A percentile compares a stretch with the other conserved stretches of the same genome.
phyloP scores from a whole-genome alignment of 345 rosid species.

The Aethionema arabicum region DNA sequence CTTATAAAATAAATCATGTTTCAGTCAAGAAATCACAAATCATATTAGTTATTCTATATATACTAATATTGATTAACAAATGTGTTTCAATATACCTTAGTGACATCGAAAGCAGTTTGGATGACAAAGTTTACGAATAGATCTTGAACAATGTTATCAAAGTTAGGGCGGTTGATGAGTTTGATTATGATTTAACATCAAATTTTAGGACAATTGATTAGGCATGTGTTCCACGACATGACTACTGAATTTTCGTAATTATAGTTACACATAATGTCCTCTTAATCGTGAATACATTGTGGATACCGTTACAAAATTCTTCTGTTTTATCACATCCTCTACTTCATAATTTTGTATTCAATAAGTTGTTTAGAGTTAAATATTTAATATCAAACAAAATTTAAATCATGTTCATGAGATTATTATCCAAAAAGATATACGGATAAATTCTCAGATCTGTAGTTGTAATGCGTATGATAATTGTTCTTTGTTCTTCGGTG shows the following conservation, averaged over 20 bases:
- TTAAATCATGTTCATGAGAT: background rate
- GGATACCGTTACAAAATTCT: conserved; percentile 34
- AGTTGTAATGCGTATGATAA: conserved; percentile 40
- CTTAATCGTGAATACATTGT: conserved; percentile 43
- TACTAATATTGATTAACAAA: background rate
- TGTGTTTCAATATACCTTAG: conserved; percentile 38
- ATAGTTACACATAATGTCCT: conserved; percentile 53
- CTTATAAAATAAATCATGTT: conserved; percentile 29
- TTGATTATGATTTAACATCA: conserved; percentile 42
- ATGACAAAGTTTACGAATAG: conserved; percentile 52
- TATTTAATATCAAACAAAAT: background rate
- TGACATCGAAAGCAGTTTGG: conserved; percentile 43
- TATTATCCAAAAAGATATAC: conserved; percentile 46
- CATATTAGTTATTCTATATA: conserved; percentile 2
- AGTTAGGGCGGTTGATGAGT: conserved; percentile 39
- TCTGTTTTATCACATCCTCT: conserved; percentile 43
- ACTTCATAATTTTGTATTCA: conserved; percentile 49
- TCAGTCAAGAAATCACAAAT: conserved; percentile 14
- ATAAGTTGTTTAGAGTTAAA: background rate
- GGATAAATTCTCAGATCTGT: conserved; percentile 41
- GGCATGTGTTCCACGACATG: conserved; percentile 52
- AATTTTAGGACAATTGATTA: conserved; percentile 33
- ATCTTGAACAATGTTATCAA: conserved; percentile 49
- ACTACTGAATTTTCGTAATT: conserved; percentile 53
- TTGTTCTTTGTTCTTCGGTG: conserved; percentile 49